Conservation (phyloP, 176 grass and related monocot species). For the Zea luxurians region DNA sequence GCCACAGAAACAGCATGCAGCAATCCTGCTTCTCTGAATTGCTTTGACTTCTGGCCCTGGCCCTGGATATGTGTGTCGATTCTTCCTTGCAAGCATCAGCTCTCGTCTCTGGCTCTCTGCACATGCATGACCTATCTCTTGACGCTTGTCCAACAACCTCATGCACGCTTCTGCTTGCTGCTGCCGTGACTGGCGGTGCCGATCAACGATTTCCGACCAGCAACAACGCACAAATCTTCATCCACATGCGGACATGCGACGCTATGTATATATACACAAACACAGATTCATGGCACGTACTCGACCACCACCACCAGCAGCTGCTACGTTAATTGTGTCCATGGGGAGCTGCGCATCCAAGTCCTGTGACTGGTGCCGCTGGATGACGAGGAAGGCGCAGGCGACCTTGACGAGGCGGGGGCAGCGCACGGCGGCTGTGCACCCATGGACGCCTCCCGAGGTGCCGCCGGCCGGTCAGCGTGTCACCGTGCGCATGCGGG, state of each 20-base stretch:
- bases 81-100: no score
- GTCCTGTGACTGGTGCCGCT: not conserved
- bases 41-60: no score
- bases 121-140: conserved; percentile 23
- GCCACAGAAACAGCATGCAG: no score
- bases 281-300: conserved; percentile 10
- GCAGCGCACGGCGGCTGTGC: conserved; percentile 31
- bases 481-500: conserved; percentile 64
- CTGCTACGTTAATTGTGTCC: not conserved
- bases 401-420: not conserved
- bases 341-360: conserved; percentile 59
- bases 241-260: not conserved
- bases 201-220: not conserved
- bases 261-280: conserved; percentile 24
- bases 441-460: conserved; percentile 48
- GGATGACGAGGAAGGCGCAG: not conserved
- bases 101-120: no score
- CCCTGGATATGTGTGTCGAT: no score
- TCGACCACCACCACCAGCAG: no score
- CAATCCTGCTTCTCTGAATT: no score
- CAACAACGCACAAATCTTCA: not conserved
- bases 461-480: conserved; percentile 25
- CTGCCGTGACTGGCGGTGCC: not conserved
- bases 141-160: conserved; percentile 53
- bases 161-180: not conserved